phyloP scores from a whole-genome alignment of 1,284 basidiomycete species.

The Apiotrichum akiyoshidainum region DNA sequence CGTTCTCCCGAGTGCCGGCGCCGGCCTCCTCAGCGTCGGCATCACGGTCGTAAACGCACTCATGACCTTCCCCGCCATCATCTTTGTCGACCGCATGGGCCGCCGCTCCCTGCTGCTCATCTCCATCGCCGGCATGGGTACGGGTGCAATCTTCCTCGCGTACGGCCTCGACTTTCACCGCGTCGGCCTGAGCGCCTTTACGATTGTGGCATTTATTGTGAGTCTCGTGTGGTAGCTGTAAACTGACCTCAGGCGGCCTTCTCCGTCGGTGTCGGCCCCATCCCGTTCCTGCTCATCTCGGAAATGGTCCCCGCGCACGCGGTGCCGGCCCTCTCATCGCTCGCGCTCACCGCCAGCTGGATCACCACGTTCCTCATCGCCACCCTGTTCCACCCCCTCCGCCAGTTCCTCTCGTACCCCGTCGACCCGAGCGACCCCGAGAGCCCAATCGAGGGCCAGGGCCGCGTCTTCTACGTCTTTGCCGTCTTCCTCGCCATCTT shows the following conservation, averaged over 20 bases:
- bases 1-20: constrained; percentile 70
- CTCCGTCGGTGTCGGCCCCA: constrained; percentile 81
- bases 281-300: constrained; percentile 89
- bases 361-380: constrained; percentile 77
- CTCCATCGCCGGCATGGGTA: constrained; percentile 61
- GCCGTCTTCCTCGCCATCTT: constrained; percentile 47
- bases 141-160: constrained; percentile 67
- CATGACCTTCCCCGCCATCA: constrained; percentile 76
- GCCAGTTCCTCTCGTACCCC: constrained; percentile 59
- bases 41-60: constrained; percentile 69
- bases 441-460: constrained; percentile 58
- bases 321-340: constrained; percentile 76
- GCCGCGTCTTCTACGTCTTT: constrained; percentile 79
- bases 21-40: constrained; percentile 52
- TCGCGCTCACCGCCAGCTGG: constrained; percentile 84
- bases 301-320: constrained; percentile 80
- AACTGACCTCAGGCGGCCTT: constrained; percentile 61
- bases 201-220: constrained; percentile 78
- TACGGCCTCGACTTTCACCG: constrained; percentile 65
- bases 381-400: constrained; percentile 74
- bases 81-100: constrained; percentile 67
- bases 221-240: constrained; percentile 40
- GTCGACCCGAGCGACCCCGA: constrained; percentile 41
- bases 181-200: constrained; percentile 64
- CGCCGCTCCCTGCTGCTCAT: constrained; percentile 49